Evolutionary conservation across 2,329 filamentous ascomycete genomes (phyloP), one percentile per base, ranked within the genome.

Genomic region (Daldinia eschscholtzii): DNA sequence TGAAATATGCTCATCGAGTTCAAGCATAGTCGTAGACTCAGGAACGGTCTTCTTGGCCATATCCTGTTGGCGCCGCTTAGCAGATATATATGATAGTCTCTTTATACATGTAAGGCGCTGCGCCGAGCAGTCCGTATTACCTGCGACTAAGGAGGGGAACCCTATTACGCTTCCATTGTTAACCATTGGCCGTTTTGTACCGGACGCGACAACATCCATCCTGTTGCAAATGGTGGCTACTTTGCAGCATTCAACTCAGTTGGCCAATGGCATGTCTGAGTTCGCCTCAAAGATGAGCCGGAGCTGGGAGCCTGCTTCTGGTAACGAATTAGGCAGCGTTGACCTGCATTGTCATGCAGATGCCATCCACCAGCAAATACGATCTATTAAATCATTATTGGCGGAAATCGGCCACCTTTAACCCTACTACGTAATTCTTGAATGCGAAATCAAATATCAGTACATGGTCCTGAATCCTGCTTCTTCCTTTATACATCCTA

Each of bases 51-150:
- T 61, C 41, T 46, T 55, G 9, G 59, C 48, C 18, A 53, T 61
- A 26, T 53, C 59, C 9, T 61, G 59, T 30, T 61, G 59, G 59
- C 59, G 20, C 18, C 59, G 59, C 18, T 46, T 53, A 35, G 48
- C 59, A 41, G 59, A 48, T 48, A 61, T 61, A 30, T 61, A 61
- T 46, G 59, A 55, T 30, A 18, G 37, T 23, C 15, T 61, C 18
- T 61, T 61, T 26, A n/a, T 30, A n/a, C 59, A 35, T 18, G 26
- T 61, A 37, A 30, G 30, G 23, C 41, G 58, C 58, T 61, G 58
- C 44, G 58, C 58, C 26, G 41, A 61, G 42, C 58, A 53, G 28
- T 33, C 58, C 9, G 26, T 53, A 44, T 10, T 61, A 26, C 58
- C 58, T 20, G 58, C 58, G 7, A 61, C 58, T 1, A 37, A 28